A percentile compares a stretch with the other conserved stretches of the same genome.
These are phyloP conservation scores for Phanerochaete carnosa DNA, from an alignment of 768 basidiomycete species.

Conservation along the genomic window DNA sequence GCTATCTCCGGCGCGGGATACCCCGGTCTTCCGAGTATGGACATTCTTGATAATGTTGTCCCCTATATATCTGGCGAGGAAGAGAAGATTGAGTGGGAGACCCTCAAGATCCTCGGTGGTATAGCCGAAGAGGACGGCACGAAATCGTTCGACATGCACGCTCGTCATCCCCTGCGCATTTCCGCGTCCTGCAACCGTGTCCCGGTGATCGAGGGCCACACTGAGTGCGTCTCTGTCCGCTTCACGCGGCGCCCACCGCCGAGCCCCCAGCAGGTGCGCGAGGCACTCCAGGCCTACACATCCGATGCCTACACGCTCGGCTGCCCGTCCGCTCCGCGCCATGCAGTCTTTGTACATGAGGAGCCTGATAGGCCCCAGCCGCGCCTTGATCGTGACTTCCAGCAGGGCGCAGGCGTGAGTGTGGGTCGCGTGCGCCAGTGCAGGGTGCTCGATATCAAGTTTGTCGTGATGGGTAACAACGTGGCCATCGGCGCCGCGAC, in stretches of 20 bases:
- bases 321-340: constrained; percentile 81
- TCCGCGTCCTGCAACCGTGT: constrained; percentile 94
- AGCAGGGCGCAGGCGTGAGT: constrained; percentile 86
- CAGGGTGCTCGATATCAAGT: constrained; percentile 92
- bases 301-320: constrained; percentile 72
- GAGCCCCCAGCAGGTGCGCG: constrained; percentile 80
- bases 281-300: constrained; percentile 71
- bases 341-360: constrained; percentile 89
- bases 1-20: constrained; percentile 98
- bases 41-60: constrained; percentile 94
- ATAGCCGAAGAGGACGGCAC: constrained; percentile 52
- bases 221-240: constrained; percentile 82
- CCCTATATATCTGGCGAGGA: constrained; percentile 93
- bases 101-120: constrained; percentile 93
- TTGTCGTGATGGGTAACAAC: constrained; percentile 90
- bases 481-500: constrained; percentile 96
- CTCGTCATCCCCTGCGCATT: constrained; percentile 45
- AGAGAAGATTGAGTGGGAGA: constrained; percentile 99
- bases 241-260: constrained; percentile 82
- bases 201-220: constrained; percentile 94
- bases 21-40: constrained; percentile 85
- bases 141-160: constrained; percentile 82
- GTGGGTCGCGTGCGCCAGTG: constrained; percentile 93
- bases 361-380: constrained; percentile 93
- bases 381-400: constrained; percentile 83